Base-by-base conservation (phyloP, 208 protist species). In the Acanthamoeba healyi region DNA sequence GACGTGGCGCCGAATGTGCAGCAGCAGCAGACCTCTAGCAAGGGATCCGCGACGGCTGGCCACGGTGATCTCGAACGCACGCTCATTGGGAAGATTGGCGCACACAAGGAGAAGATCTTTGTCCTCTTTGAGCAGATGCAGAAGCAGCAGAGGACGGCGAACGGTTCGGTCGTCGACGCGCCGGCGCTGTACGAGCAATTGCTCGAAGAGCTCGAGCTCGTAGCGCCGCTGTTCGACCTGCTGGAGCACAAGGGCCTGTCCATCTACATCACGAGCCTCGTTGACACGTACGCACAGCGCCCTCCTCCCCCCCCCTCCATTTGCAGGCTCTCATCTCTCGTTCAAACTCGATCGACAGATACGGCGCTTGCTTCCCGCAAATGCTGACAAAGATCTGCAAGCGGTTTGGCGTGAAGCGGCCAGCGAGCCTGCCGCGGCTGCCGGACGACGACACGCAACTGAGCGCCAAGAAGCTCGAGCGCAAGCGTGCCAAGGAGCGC, bases 381-480 rank as follows among this genome's bases (percentile, higher is more conserved):
- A 36, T 40, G 77, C 38, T 86, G 77, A 26, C 77, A 7, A 49
- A 58, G 77, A 51, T 86, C 44, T 86, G 38, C 77, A 86, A 86
- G 24, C 38, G 44, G 12, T 86, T 86, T 58, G 77, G 77, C n/a
- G 77, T 86, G 40, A 86, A 86, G 77, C 38, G 77, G 0, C 77
- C 77, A 58, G 0, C 77, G 22, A 42, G 44, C 77, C 29, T 86
- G 38, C 38, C 38, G 26, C 77, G 24, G 24, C 72, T 49, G 32
- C 38, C 26, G 6, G 14, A 22, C 44, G 42, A 86, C 19, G 38
- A 49, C 2, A 58, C 9, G 24, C 77, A 86, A 10, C 17, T 86
- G 77, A 86, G 77, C 77, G 44, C 77, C 29, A 49, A 86, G 38
- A 58, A 86, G 77, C 77, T 86, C n/a, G 77, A 86, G 77, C 77